phyloP scores from a whole-genome alignment of 2,329 filamentous ascomycete species.

The Stylonectria norvegica region DNA sequence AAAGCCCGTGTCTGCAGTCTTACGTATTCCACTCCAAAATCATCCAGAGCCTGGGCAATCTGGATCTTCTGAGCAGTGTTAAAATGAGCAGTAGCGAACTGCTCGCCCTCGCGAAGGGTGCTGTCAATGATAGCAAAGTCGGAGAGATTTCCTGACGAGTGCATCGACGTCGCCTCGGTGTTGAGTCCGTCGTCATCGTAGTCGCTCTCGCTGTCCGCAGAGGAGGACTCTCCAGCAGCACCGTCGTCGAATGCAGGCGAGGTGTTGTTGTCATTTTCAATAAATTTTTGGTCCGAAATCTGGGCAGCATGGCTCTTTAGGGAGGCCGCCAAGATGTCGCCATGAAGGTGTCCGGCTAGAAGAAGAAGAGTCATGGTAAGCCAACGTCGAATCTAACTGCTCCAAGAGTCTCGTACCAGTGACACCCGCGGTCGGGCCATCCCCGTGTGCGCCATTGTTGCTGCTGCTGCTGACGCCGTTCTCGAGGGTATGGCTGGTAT shows the following conservation, averaged over 20 bases:
- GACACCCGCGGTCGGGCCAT: not conserved
- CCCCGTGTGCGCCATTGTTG: conserved; percentile 10
- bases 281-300: not conserved
- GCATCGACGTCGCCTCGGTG: conserved; percentile 14
- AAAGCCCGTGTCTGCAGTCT: fast-evolving
- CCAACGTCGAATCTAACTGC: too few relatives aligned
- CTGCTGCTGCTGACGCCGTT: conserved; percentile 18
- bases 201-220: too few relatives aligned
- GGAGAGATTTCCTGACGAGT: conserved; percentile 11
- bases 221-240: too few relatives aligned
- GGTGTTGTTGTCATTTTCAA: too few relatives aligned
- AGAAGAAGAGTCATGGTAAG: too few relatives aligned
- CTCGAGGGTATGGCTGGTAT: conserved; percentile 19
- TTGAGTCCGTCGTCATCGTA: conserved; percentile 6
- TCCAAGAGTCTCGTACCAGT: not conserved
- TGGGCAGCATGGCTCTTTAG: conserved; percentile 7
- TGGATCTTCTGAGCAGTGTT: conserved; percentile 51
- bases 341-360: not conserved
- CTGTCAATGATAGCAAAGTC: conserved; percentile 26
- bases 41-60: conserved; percentile 21
- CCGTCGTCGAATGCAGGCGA: too few relatives aligned
- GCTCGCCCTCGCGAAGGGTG: conserved; percentile 26
- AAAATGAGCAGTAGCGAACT: conserved; percentile 69
- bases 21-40: conserved; percentile 54
- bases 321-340: conserved; percentile 16